phyloP scores from a whole-genome alignment of 371 early-diverging fungal genomes.

The Funneliformis caledonium region DNA sequence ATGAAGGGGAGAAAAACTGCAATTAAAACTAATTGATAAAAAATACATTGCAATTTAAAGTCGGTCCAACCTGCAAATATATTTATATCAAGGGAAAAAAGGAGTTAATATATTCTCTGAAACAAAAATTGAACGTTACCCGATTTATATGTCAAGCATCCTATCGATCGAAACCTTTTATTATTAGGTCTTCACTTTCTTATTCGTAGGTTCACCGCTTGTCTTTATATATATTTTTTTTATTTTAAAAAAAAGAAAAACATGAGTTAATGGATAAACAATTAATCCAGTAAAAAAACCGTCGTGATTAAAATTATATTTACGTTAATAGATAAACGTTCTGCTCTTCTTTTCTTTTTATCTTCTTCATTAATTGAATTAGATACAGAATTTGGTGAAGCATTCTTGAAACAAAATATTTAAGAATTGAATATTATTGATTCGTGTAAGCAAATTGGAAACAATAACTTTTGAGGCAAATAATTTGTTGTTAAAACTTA shows the following conservation, averaged over 20 bases:
- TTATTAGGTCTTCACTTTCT: constrained; percentile 26
- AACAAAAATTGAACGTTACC: constrained; percentile 16
- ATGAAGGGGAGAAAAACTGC: not conserved
- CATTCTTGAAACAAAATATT: not conserved
- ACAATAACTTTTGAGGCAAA: not conserved
- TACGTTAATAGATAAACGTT: constrained; percentile 7
- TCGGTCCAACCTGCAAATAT: not conserved
- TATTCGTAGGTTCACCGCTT: constrained; percentile 18
- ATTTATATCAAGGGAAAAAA: not conserved
- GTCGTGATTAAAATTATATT: not conserved
- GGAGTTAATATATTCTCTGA: constrained; percentile 19
- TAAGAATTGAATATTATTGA: not conserved
- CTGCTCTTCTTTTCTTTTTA: constrained; percentile 34
- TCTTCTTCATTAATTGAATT: constrained; percentile 19
- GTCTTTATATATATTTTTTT: not conserved
- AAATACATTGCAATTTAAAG: constrained; percentile 1
- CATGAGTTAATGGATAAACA: no score
- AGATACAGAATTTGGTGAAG: not conserved
- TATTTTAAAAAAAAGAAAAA: not conserved
- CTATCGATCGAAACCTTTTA: not conserved
- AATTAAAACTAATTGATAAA: not conserved
- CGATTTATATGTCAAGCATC: not conserved
- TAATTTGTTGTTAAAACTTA: not conserved
- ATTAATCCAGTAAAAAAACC: not conserved
- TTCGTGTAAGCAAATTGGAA: not conserved